Evolutionary conservation across 2,329 filamentous ascomycete genomes (phyloP), one percentile per base, ranked within the genome.

Genomic region (Herpotrichia juniperi): DNA sequence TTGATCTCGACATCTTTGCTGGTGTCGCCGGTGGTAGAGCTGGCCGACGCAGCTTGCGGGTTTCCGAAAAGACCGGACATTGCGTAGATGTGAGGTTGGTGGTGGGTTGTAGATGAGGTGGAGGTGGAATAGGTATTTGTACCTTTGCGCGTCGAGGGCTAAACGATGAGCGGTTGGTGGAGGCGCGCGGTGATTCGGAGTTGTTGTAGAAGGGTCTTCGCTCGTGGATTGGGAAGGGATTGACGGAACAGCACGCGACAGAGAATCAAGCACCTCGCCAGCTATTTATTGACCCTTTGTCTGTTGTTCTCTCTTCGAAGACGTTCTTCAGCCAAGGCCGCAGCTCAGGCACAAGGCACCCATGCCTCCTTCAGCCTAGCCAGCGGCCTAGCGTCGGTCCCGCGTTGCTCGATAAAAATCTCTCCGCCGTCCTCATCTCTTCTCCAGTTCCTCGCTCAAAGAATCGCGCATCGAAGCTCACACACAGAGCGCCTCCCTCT

Each of bases 381-480:
- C 28, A 16, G 28, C 12, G 24, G 25, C 40, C 40, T 30, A 43
- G 25, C 24, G 24, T n/a, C 32, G 32, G 8, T 16, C 24, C 24
- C 7, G n/a, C 3, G 3, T 17, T 30, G 17, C 26, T 43, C 14
- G 21, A 60, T 57, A 66, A 66, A 59, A 63, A 61, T 58, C 56
- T 54, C 26, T 14, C 21, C 35, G 16, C 3, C 28, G 24, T 42
- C 19, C 24, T 21, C 17, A 6, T 34, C 74, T 74, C 43, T 53
- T 53, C 72, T 78, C 79, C 85, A 85, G 87, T 87, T 89, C 87
- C 91, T 96, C 93, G 93, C 84, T 93, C 91, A 86, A 97, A 91
- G 91, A 91, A 96, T 97, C 93, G 93, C 93, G 89, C 87, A 68
- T 96, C 92, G 89, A 96, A 97, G 93, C 93, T 91, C 79, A 92